Base-by-base conservation (phyloP, 202 grass and related monocot species). In the Schoenoplectus triqueter region DNA sequence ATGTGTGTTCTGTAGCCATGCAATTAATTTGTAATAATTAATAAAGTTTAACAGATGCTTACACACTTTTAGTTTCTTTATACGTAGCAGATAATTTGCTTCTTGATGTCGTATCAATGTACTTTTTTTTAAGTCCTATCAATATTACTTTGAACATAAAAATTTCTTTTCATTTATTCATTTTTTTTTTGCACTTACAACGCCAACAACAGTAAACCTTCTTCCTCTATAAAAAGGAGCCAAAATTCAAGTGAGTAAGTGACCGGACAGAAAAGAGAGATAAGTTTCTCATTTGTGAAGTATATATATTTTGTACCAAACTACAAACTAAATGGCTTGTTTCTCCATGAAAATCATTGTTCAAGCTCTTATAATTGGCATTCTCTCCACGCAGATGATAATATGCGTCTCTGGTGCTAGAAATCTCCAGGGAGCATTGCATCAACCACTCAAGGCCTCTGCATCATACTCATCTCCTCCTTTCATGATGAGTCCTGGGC, bases 321-420 rank as follows among this genome's bases (percentile, higher is more conserved):
- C 31, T 31, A 0, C 31, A 31, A 54, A 8, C 8, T 4, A 39
- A 54, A 76, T 76, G 72, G 72, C 72, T 76, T 31, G 1, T 55
- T 39, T 55, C 19, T 55, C 50, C 21, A 55, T 4, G n/a, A 75
- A 75, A 19, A 55, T 76, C 72, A 76, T 39, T 76, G 19, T 49
- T 55, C 49, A 13, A 31, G 21, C 49, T 76, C 19, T 76, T 76
- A 76, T 55, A 55, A 55, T 56, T 55, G 10, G 10, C 72, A 76
- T 76, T 40, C 10, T 76, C 20, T 76, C 7, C 72, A 76, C 55
- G 72, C 72, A 55, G 49, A 76, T 55, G 55, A 76, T 76, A 76
- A 7, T 76, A 15, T 55, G 19, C 4, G 10, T 76, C 21, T 76
- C 72, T 39, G 39, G 72, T 76, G 72, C 49, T 0, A 76, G 72